Base-by-base conservation (phyloP, 2,329 filamentous ascomycete genomes). In the Diaporthe sp. region DNA sequence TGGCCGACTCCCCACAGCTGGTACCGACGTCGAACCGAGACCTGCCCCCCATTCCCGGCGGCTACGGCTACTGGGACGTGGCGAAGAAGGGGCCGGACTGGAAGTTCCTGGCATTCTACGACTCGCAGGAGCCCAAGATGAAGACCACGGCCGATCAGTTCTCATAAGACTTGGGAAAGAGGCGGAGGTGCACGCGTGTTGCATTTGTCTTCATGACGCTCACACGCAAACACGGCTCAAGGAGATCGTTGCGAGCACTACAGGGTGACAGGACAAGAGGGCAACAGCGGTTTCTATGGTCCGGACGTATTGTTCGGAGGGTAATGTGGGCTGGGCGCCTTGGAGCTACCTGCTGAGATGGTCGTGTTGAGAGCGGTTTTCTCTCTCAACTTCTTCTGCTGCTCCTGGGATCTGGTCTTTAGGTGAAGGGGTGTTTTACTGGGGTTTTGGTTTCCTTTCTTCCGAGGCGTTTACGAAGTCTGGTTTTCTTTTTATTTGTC, bases 1-100 rank as follows among this genome's bases (percentile, higher is more conserved):
- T 70, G 55, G 49, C 68, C 67, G 55, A 68, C 55, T 75, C 76
- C 44, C 74, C 72, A 28, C 55, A 55, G n/a, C 71, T 72, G 28
- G 28, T 34, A 34, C 34, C 71, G 34, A 57, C 60, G 4, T 42
- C 71, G 37, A 73, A 51, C 57, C 70, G 65, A 44, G 70, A 71
- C 60, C 60, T 76, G 28, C 71, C 68, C 2, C 76, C 76, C 1
- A 75, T 77, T 17, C 76, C 76, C 22, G 76, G 76, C 15, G 39
- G 61, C 9, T 77, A 77, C 37, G 76, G 76, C n/a, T 75, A 76
- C 42, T 77, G 76, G 76, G 76, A 77, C 13, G 75, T 77, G 31
- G 76, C 75, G 1, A 75, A 61, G 44, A 76, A 77, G 72, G 76
- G 72, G 3, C 76, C 75, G 22, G 76, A 77, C 72, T 77, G 76